Percentiles rank a stretch among this genome's conserved stretches.
These are phyloP conservation scores for Penicillium sp. DNA, from an alignment of 2,329 filamentous ascomycete genomes.

Conservation along the genomic window DNA sequence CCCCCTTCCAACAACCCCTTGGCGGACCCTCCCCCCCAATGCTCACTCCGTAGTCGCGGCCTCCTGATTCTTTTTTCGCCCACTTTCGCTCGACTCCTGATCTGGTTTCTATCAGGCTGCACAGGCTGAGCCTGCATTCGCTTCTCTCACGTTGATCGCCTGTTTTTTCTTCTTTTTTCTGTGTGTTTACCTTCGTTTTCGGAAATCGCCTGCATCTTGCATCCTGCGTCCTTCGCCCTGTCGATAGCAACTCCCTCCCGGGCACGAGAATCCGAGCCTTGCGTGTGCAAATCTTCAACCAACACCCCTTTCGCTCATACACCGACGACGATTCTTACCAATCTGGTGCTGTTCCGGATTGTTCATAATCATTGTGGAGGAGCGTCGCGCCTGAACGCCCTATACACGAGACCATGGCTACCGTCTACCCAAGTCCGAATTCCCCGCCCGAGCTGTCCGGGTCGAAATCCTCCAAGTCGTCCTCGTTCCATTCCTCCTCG, in stretches of 20 bases:
- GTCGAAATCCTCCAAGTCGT: conserved; percentile 89
- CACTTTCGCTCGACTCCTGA: conserved; percentile 16
- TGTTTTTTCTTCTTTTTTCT: conserved; percentile 8
- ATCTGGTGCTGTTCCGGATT: conserved; percentile 11
- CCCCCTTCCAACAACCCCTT: conserved; percentile 8
- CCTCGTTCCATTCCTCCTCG: conserved; percentile 78
- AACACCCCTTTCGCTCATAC: conserved; percentile 18
- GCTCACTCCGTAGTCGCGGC: conserved; percentile 13
- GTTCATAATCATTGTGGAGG: conserved; percentile 14
- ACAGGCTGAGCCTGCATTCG: conserved; percentile 28
- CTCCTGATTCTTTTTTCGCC: conserved; percentile 23
- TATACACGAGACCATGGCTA: conserved; percentile 45
- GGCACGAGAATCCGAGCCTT: conserved; percentile 12
- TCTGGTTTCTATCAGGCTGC: conserved; percentile 27
- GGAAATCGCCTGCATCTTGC: neutral
- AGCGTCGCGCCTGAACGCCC: conserved; percentile 15
- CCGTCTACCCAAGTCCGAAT: conserved; percentile 56
- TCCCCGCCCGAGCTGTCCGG: conserved; percentile 77
- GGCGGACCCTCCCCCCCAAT: conserved; percentile 9
- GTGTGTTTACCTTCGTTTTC: conserved; percentile 9
- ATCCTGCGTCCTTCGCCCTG: conserved; percentile 9
- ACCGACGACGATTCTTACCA: conserved; percentile 15
- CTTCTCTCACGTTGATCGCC: conserved; percentile 22
- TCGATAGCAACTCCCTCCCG: neutral
- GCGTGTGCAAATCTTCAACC: conserved; percentile 17